phyloP scores from a whole-genome alignment of 2,329 filamentous ascomycete species.

The Aspergillus fumigatiaffinis region DNA sequence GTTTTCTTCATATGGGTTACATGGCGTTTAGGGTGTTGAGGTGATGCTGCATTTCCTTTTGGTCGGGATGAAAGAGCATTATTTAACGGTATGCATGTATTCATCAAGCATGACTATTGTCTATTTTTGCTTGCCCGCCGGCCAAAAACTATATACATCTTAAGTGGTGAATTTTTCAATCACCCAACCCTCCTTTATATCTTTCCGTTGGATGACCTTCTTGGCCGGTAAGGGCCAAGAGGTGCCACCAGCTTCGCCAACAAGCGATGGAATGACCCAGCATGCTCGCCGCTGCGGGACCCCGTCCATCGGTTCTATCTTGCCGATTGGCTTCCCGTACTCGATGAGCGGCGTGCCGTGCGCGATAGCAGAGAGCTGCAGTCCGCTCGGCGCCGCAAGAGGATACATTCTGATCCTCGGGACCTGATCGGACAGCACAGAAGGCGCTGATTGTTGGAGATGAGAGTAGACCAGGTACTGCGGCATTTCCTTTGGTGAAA shows the following conservation, averaged over 20 bases:
- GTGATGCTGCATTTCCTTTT: neutral
- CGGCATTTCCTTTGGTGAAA: conserved; percentile 69
- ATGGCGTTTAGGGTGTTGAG: conserved; percentile 3
- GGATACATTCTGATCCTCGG: conserved; percentile 83
- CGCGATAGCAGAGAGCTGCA: conserved; percentile 72
- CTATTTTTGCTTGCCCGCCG: neutral
- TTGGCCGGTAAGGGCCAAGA: conserved; percentile 85
- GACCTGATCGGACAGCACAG: conserved; percentile 52
- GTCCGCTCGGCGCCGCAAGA: conserved; percentile 71
- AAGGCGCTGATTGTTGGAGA: conserved; percentile 65
- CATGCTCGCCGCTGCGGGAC: conserved; percentile 62
- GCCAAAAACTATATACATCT: conserved; percentile 12
- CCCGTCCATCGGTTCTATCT: conserved; percentile 55
- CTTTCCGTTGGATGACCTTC: conserved; percentile 76
- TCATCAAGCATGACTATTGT: neutral
- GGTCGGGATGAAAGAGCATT: neutral
- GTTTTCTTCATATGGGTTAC: conserved; percentile 1
- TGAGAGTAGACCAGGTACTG: conserved; percentile 84
- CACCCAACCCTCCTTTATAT: conserved; percentile 70
- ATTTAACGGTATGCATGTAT: neutral
- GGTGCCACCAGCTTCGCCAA: conserved; percentile 62
- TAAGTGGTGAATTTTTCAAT: conserved; percentile 52
- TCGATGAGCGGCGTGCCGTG: conserved; percentile 79
- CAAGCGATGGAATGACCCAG: conserved; percentile 77
- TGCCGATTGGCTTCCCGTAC: conserved; percentile 89